A percentile compares a stretch with the other conserved stretches of the same genome.
These are phyloP conservation scores for Zygoascus sp. DNA, from an alignment of 1,139 yeast species.

Conservation along the genomic window DNA sequence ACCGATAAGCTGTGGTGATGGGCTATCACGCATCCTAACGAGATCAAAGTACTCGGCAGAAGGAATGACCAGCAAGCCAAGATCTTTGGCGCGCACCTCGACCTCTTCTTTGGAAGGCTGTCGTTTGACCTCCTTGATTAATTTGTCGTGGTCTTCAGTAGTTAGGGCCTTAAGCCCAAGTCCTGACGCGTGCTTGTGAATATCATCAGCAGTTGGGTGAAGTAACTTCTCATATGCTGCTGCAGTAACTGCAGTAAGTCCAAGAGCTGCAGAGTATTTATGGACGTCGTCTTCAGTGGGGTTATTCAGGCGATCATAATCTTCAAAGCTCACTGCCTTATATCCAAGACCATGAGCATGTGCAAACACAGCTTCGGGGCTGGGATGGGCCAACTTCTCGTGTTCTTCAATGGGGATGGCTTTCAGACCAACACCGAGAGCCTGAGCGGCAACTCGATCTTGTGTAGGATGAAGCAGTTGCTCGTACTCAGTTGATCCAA, in stretches of 20 bases:
- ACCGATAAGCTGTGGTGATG: slow-evolving; percentile 32
- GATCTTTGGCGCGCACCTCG: slow-evolving; percentile 20
- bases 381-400: slow-evolving; percentile 31
- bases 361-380: slow-evolving; percentile 24
- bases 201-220: slow-evolving; percentile 18
- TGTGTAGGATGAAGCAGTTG: slow-evolving; percentile 19
- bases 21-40: slow-evolving; percentile 17
- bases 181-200: slow-evolving; percentile 9
- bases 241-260: slow-evolving; percentile 44
- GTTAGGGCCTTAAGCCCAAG: slow-evolving; percentile 17
- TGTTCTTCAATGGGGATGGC: slow-evolving; percentile 29
- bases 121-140: slow-evolving; percentile 12
- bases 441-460: slow-evolving; percentile 20
- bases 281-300: slow-evolving; percentile 22
- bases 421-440: slow-evolving; percentile 29
- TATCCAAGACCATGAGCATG: slow-evolving; percentile 29
- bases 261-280: slow-evolving; percentile 24
- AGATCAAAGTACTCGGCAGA: slow-evolving; percentile 27
- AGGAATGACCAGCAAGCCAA: slow-evolving; percentile 23
- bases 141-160: slow-evolving; percentile 12
- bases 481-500: slow-evolving; percentile 34
- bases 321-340: slow-evolving; percentile 26
- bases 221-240: slow-evolving; percentile 27
- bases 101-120: slow-evolving; percentile 21
- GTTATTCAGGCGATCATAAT: slow-evolving; percentile 18